A percentile compares a stretch with the other conserved stretches of the same genome.
These are phyloP conservation scores for Proteromonas lacertae DNA, from an alignment of 352 stramenopile genomes.

Conservation along the genomic window DNA sequence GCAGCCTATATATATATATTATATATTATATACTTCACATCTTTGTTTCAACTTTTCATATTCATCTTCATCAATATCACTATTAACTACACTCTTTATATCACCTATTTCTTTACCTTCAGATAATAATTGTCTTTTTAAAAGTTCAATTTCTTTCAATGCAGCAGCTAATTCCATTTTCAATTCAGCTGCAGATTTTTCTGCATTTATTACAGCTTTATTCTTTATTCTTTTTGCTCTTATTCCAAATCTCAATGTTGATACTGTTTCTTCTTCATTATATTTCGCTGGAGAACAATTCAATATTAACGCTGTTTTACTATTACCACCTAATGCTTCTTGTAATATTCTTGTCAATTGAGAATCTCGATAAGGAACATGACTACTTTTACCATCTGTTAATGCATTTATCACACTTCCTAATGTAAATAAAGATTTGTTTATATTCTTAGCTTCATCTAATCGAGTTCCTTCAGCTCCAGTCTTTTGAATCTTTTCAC, in stretches of 20 bases:
- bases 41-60: too few relatives aligned
- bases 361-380: slow-evolving; percentile 5
- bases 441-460: slow-evolving; percentile 58
- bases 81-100: too few relatives aligned
- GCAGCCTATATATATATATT: too few relatives aligned
- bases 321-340: slow-evolving; percentile 2
- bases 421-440: slow-evolving; percentile 19
- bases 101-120: too few relatives aligned
- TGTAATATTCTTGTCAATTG: slow-evolving; percentile 3
- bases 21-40: too few relatives aligned
- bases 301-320: slow-evolving; percentile 2
- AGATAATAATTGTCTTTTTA: neutral
- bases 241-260: slow-evolving; percentile 1
- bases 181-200: neutral
- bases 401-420: slow-evolving; percentile 3
- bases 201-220: slow-evolving; percentile 1
- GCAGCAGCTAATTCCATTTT: neutral
- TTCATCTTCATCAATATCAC: too few relatives aligned
- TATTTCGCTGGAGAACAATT: neutral
- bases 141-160: neutral
- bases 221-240: slow-evolving; percentile 6
- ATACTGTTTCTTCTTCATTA: neutral
- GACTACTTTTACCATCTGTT: neutral
- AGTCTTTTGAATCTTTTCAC: slow-evolving; percentile 34
- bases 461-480: slow-evolving; percentile 30